Conservation (phyloP, 2,329 filamentous ascomycete genomes). For the Ceratocystiopsis sp. region DNA sequence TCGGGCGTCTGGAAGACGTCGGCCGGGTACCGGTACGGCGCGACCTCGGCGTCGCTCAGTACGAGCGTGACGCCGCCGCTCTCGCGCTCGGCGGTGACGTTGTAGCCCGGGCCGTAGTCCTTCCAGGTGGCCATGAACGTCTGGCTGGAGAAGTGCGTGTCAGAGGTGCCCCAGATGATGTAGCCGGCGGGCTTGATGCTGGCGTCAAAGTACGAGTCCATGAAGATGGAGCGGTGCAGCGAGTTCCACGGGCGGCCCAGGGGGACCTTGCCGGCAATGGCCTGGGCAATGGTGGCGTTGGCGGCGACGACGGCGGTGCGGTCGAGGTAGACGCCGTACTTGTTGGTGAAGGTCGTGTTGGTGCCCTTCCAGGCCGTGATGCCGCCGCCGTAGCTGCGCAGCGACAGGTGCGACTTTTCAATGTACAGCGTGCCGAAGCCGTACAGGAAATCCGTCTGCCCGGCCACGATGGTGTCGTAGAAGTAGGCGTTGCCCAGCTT, state of each 20-base stretch:
- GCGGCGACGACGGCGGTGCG: conserved; percentile 34
- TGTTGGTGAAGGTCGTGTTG: conserved; percentile 1
- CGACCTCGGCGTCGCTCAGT: too few relatives aligned
- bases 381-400: conserved; percentile 46
- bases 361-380: conserved; percentile 49
- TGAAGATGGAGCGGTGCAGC: conserved; percentile 38
- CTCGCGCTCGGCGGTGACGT: too few relatives aligned
- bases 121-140: too few relatives aligned
- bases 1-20: too few relatives aligned
- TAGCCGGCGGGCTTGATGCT: conserved; percentile 37
- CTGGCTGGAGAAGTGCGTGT: too few relatives aligned
- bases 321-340: conserved; percentile 38
- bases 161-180: conserved; percentile 10
- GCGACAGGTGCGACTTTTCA: conserved; percentile 31
- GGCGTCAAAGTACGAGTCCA: conserved; percentile 32
- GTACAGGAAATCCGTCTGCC: conserved; percentile 43
- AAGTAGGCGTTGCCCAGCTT: conserved; percentile 52
- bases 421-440: conserved; percentile 48
- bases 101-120: too few relatives aligned
- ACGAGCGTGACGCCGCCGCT: too few relatives aligned
- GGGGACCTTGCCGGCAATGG: conserved; percentile 28
- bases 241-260: conserved; percentile 48
- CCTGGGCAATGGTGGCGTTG: conserved; percentile 27
- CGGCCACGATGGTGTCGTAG: conserved; percentile 40
- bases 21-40: too few relatives aligned